A percentile compares a stretch with the other conserved stretches of the same genome.
phyloP scores from a whole-genome alignment of 164 flowering plant genomes.

The Sextonia rubra region DNA sequence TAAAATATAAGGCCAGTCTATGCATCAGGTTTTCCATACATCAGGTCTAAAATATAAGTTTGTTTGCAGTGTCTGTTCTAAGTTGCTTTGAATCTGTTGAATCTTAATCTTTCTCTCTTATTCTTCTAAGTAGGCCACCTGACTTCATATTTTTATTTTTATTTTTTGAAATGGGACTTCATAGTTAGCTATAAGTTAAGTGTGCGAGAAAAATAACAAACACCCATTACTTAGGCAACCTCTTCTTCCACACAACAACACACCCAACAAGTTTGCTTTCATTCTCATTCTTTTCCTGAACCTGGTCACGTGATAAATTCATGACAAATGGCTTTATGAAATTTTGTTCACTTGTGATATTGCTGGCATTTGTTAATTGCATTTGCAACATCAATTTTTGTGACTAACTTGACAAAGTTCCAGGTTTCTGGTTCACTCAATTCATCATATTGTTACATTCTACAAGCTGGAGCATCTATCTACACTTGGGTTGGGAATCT shows the following conservation, averaged over 20 bases:
- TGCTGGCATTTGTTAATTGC: slow-evolving; percentile 7
- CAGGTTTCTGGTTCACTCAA: slow-evolving; percentile 69
- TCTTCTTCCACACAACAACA: background rate
- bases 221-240: background rate
- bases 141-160: background rate
- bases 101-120: background rate
- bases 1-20: too few relatives aligned
- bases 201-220: background rate
- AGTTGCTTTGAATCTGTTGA: background rate
- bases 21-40: too few relatives aligned
- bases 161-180: too few relatives aligned
- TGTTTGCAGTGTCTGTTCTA: too few relatives aligned
- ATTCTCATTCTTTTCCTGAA: background rate
- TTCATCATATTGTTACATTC: slow-evolving; percentile 71
- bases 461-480: slow-evolving; percentile 45
- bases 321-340: background rate
- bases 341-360: background rate
- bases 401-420: slow-evolving; percentile 8
- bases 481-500: slow-evolving; percentile 70
- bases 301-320: background rate
- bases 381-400: background rate
- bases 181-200: too few relatives aligned
- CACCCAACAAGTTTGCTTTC: background rate
- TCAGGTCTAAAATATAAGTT: too few relatives aligned
- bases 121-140: background rate